Base-by-base conservation (phyloP, 2,329 filamentous ascomycete genomes). In the Emergomyces pasteurianus region DNA sequence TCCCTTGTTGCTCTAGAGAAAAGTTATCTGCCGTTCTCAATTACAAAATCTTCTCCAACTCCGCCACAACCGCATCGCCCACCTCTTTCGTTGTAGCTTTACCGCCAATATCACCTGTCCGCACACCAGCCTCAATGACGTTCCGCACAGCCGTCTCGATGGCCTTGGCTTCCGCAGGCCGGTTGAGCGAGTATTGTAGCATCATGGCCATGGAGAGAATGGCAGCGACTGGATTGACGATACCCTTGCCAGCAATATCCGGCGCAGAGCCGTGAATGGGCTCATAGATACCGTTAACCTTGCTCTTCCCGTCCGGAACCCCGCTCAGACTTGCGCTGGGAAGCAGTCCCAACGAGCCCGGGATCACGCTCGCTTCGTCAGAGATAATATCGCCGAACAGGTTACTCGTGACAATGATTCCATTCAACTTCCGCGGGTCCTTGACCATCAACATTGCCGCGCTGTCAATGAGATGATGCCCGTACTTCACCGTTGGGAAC, bases 371-470 rank as follows among this genome's bases (percentile, higher is more conserved):
- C 4, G 92, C 92, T 81, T 97, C 92, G 72, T 97, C 92, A 71
- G 84, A 89, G 71, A 99, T 91, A 72, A 97, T 97, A 75, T 97
- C 92, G 64, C 92, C 94, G 73, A 96, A 96, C 67, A 97, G 74
- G 76, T 97, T 99, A 80, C 87, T 92, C 14, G 92, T 95, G 65
- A 97, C 86, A 54, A 97, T 84, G 42, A 97, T 85, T 59, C 92
- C 94, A 73, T 96, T 97, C 59, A 97, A 81, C 26, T 85, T 84
- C 12, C 86, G 81, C 10, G 92, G 92, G 77, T 92, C 92, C 86
- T 95, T 96, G 71, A 97, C 84, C 88, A 97, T 90, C 68, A 96
- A 80, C 92, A 97, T 96, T 66, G 92, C 92, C n/a, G 92, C 92
- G 61, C 86, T 90, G 78, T 97, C 92, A 72, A 97, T 96, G 58